Percentiles rank a stretch among this genome's conserved stretches.
These are phyloP conservation scores for Cytospora paraplurivora DNA, from an alignment of 2,329 filamentous ascomycete genomes.

Conservation along the genomic window DNA sequence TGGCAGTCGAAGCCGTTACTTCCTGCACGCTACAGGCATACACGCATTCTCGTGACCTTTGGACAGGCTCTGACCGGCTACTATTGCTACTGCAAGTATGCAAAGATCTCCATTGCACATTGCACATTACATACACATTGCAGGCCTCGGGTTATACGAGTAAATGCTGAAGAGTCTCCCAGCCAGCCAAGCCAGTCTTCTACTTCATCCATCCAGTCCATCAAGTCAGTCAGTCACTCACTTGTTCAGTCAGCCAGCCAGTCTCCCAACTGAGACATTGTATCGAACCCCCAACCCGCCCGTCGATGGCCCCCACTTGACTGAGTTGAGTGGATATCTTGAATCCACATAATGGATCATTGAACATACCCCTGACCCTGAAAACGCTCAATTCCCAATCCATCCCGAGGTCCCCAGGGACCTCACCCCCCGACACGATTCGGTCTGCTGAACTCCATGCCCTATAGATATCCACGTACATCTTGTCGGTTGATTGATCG, in stretches of 20 bases:
- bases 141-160: not conserved
- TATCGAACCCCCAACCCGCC: not conserved
- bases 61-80: not conserved
- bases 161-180: not conserved
- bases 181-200: too few species aligned
- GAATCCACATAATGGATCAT: not conserved
- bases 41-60: too few species aligned
- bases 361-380: not conserved
- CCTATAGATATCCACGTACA: not conserved
- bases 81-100: not conserved
- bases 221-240: too few species aligned
- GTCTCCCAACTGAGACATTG: not conserved
- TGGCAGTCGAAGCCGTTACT: too few species aligned
- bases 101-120: not conserved
- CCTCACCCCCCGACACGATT: not conserved
- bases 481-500: not conserved
- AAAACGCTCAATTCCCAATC: not conserved
- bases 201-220: too few species aligned
- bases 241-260: too few species aligned
- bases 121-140: too few species aligned
- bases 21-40: too few species aligned
- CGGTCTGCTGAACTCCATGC: too few species aligned
- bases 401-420: not conserved
- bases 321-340: too few species aligned
- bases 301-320: too few species aligned